Percentiles rank a stretch among this genome's conserved stretches.
Evolutionary conservation across 352 stramenopile genomes (phyloP).

Genomic region (Vaucheria bursata): DNA sequence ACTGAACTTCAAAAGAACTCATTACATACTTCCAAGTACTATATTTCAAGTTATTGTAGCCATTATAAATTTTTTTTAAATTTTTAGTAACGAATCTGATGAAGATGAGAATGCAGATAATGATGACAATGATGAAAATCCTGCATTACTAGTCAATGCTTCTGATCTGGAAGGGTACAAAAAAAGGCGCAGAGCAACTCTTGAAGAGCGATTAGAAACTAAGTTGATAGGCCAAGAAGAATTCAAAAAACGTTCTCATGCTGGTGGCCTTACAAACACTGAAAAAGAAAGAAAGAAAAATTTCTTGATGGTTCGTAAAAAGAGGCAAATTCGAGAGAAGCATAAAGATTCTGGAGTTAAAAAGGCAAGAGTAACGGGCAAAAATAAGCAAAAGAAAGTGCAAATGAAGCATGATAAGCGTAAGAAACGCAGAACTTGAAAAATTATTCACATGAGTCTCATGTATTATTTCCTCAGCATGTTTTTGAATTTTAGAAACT

Average conservation of each 20-base stretch:
- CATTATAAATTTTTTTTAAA: no score
- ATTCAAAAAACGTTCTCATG: constrained; percentile 47
- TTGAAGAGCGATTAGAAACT: constrained; percentile 56
- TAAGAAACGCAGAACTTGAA: constrained; percentile 40
- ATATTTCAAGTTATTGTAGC: no score
- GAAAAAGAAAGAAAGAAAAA: constrained; percentile 54
- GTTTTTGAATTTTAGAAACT: no score
- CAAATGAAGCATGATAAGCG: constrained; percentile 41
- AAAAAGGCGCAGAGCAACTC: constrained; percentile 56
- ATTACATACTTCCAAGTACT: no score
- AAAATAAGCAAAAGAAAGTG: constrained; percentile 11
- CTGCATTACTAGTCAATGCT: constrained; percentile 52
- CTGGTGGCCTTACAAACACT: constrained; percentile 51
- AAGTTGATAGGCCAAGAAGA: constrained; percentile 40
- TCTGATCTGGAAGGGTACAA: constrained; percentile 60
- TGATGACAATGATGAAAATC: constrained; percentile 33
- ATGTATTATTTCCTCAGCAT: no score
- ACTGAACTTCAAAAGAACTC: no score
- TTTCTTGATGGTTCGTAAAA: constrained; percentile 52
- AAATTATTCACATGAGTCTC: neutral
- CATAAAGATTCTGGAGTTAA: neutral
- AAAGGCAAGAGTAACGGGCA: neutral
- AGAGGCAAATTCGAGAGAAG: neutral
- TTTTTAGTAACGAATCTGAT: no score
- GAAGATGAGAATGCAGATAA: constrained; percentile 56